Conservation (phyloP, 2,329 filamentous ascomycete species). For the Hymenoscyphus infarciens region DNA sequence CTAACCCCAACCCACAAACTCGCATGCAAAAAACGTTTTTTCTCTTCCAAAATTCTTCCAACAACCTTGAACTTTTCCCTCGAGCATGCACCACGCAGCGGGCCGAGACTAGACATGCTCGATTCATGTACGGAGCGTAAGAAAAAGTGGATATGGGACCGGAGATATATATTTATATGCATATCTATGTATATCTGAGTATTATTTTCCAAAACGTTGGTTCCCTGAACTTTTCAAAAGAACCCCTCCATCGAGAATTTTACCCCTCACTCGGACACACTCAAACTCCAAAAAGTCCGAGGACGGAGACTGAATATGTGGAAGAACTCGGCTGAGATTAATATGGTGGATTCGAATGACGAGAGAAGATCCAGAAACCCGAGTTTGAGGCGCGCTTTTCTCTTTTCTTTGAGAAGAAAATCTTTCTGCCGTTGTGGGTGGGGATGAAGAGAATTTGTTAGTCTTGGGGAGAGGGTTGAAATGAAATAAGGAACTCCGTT, state of each 20-base stretch:
- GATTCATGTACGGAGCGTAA: too few species aligned
- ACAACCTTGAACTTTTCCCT: background rate
- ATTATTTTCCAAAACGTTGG: background rate
- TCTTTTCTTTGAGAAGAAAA: too few species aligned
- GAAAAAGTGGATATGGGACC: background rate
- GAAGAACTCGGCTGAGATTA: too few species aligned
- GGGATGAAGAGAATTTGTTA: background rate
- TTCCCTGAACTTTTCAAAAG: background rate
- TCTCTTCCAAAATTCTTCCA: background rate
- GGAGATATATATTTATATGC: background rate
- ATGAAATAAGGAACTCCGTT: background rate
- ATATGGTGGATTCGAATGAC: too few species aligned
- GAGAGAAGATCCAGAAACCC: too few species aligned
- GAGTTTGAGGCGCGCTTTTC: too few species aligned
- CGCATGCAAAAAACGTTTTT: constrained; percentile 3
- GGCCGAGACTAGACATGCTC: background rate
- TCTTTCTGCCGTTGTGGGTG: background rate
- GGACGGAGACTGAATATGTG: too few species aligned
- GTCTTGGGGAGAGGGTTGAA: background rate
- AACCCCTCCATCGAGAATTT: too few species aligned
- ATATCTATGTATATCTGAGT: background rate
- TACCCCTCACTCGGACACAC: too few species aligned
- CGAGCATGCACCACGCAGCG: background rate
- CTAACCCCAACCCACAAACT: constrained; percentile 3
- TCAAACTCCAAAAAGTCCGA: too few species aligned